phyloP scores from a whole-genome alignment of 2,329 filamentous ascomycete species.

The Ophioceras dolichostomum region DNA sequence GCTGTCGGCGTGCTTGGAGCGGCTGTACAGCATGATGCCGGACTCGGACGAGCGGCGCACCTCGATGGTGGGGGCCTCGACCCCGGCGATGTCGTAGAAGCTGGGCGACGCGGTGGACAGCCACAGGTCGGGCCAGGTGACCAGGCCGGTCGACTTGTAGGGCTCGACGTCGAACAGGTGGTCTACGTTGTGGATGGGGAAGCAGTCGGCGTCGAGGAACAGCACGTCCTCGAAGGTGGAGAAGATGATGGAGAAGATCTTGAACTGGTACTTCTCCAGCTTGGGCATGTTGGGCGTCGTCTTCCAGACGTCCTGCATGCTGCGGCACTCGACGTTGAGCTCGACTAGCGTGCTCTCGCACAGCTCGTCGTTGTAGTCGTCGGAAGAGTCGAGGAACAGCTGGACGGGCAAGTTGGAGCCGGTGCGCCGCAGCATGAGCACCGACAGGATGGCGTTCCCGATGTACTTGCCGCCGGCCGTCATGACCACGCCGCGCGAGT shows the following conservation, averaged over 20 bases:
- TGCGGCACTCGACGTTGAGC: conserved; percentile 19
- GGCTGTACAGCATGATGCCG: conserved; percentile 34
- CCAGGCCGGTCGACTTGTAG: conserved; percentile 36
- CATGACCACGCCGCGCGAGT: conserved; percentile 34
- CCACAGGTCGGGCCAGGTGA: conserved; percentile 47
- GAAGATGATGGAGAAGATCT: conserved; percentile 42
- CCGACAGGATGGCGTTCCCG: conserved; percentile 33
- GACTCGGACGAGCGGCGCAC: conserved; percentile 28
- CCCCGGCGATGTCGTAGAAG: conserved; percentile 30
- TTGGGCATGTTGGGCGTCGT: conserved; percentile 7
- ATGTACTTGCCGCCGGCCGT: conserved; percentile 33
- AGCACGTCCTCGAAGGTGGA: conserved; percentile 46
- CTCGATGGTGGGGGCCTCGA: conserved; percentile 16
- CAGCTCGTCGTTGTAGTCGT: conserved; percentile 16
- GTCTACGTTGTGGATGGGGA: conserved; percentile 26
- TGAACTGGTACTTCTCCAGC: conserved; percentile 37
- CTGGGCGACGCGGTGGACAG: conserved; percentile 24
- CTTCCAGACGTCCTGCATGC: conserved; percentile 16
- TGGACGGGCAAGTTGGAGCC: conserved; percentile 35
- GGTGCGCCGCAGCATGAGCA: conserved; percentile 37
- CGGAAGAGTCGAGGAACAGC: conserved; percentile 19
- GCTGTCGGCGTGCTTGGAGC: conserved; percentile 29
- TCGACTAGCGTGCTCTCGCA: conserved; percentile 17
- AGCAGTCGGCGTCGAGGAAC: conserved; percentile 45
- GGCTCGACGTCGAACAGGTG: conserved; percentile 36